Percentiles rank a stretch among this genome's conserved stretches.
phyloP scores from a whole-genome alignment of 75 land plant genomes.

The Larix kaempferi region DNA sequence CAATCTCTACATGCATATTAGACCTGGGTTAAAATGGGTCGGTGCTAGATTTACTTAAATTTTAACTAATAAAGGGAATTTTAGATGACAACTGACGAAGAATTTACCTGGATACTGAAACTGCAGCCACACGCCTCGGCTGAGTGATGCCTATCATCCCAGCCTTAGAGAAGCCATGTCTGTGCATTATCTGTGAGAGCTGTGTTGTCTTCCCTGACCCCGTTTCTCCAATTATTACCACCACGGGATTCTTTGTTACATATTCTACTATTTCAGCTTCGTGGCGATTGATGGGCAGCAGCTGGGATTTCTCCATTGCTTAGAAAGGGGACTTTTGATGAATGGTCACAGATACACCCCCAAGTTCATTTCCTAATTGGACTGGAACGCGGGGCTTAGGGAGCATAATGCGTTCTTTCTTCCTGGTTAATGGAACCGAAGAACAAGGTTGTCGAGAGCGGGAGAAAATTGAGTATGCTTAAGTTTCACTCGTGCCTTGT shows the following conservation, averaged over 20 bases:
- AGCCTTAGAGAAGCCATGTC: constrained; percentile 57
- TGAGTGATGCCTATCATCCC: constrained; percentile 82
- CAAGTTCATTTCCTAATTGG: no score
- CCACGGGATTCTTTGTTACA: constrained; percentile 58
- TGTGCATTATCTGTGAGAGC: constrained; percentile 90
- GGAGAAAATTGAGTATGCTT: no score
- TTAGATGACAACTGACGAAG: background rate
- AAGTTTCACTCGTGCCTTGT: no score
- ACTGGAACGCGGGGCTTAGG: no score
- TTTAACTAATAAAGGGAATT: background rate
- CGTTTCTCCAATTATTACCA: constrained; percentile 93
- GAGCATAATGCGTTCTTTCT: no score
- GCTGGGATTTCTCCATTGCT: no score
- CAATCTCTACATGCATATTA: no score
- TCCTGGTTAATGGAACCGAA: no score
- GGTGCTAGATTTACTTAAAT: background rate
- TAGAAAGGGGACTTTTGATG: no score
- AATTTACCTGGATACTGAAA: constrained; percentile 79
- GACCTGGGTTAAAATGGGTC: no score
- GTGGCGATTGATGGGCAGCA: constrained; percentile 65
- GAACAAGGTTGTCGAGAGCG: no score
- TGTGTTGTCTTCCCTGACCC: constrained; percentile 99
- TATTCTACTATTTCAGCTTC: constrained; percentile 70
- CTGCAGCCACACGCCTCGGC: constrained; percentile 98
- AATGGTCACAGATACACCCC: no score